Base-by-base conservation (phyloP, 495 filamentous ascomycete genomes). In the Bombardia bombarda region DNA sequence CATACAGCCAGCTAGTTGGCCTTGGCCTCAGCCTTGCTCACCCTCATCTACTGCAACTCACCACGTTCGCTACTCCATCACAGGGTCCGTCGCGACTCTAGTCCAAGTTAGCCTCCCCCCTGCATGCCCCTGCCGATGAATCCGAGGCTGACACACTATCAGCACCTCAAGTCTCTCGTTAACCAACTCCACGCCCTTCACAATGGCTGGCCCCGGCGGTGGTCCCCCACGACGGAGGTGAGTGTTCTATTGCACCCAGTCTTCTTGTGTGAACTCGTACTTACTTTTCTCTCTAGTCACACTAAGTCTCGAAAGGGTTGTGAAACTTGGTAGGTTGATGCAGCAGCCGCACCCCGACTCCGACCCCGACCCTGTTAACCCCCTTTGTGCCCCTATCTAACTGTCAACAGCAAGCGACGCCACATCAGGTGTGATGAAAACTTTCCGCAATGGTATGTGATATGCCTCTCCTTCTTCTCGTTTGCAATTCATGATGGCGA, bases 291-390 rank as follows among this genome's bases (percentile, higher is more conserved):
- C 32, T 45, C 39, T 60, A 88, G 90, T 68, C 92, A 98, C 71
- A 98, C 93, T 50, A 98, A 98, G 68, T 96, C 90, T 37, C 80
- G 92, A 45, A 96, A 95, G 66, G 92, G 92, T 37, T 98, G 92
- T 68, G 89, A 87, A 53, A 95, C 87, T 24, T 98, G 92, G 65
- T 68, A 63, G 45, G 62, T 51, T 42, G 19, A n/a, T 14, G 21
- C 34, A n/a, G 19, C 22, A 19, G 30, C 35, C 46, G 16, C 22
- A 40, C 16, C 23, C 10, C 20, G 31, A n/a, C 18, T 18, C 7
- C 10, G 18, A 7, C 19, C 14, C 30, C 7, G 16, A 9, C 4
- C 19, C 16, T 40, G 38, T n/a, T n/a, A n/a, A n/a, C n/a, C n/a
- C n/a, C n/a, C 14, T 32, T 28, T 25, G 14, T 26, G 26, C 32